Base-by-base conservation (phyloP, 192 early-diverging fungal species). In the Coemansia sp. region DNA sequence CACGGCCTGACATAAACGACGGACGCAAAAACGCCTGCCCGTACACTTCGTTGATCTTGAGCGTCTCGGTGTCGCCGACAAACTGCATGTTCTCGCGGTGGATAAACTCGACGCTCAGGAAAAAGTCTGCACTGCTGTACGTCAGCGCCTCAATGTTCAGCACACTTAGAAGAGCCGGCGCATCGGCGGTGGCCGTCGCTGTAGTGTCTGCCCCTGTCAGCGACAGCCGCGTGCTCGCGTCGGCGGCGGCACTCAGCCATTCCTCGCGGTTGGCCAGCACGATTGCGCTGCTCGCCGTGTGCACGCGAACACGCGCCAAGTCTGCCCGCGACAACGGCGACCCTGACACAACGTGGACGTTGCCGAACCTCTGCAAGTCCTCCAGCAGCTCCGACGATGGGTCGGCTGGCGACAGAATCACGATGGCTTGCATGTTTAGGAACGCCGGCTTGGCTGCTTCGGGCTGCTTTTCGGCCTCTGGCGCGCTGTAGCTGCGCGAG, bases 31-130 rank as follows among this genome's bases (percentile, higher is more conserved):
- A 73, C 42, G 82, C 84, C 68, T 89, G 88, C 8, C 82, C 89
- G 28, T 79, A 81, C 23, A 86, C 71, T 46, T 85, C 84, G 57
- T 84, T 72, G 65, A 81, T 82, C 26, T 72, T 74, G n/a, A 83
- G 67, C 3, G 82, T 80, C 59, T 85, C 84, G 20, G 78, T 83
- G 49, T 87, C 82, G 23, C 90, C 89, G 42, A 91, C 84, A 62
- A 90, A 85, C 75, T 91, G 89, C 78, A 89, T 87, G 65, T 88
- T 90, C 64, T 91, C 85, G 67, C 74, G 77, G 64, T 89, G 84
- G 50, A 87, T 77, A 65, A 90, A 89, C 76, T 91, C 90, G 50
- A 89, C 85, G 21, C 83, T 85, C 54, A 88, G 73, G 78, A 90
- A 89, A 49, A 85, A 85, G 40, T 73, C 80, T 0, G 67, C 25